Base-by-base conservation (phyloP, 2,329 filamentous ascomycete genomes). In the Ceratocystiopsis sp. region DNA sequence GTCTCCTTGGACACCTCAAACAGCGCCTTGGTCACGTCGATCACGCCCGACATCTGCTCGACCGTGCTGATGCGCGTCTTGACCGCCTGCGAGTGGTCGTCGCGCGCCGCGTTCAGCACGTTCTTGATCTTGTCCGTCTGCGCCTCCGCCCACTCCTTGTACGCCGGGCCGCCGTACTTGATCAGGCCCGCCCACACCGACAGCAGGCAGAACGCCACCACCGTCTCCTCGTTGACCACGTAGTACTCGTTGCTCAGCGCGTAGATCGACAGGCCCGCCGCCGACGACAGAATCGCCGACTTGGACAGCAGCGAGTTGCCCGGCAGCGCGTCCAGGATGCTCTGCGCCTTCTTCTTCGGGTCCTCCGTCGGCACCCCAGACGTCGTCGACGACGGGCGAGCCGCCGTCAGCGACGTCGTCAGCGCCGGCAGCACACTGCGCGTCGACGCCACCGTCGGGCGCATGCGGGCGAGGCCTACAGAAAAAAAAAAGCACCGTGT, bases 1-100 rank as follows among this genome's bases (percentile, higher is more conserved):
- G 91, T 98, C 78, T 98, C 91, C 87, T 95, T 96, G 59, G 91
- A 98, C 56, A 98, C 87, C 62, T 85, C 84, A 62, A 98, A 98
- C 47, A 98, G 79, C 57, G 78, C 73, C 81, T 95, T 95, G 69
- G 91, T 98, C 61, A 96, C 77, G 59, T 95, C 86, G 57, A 98
- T 83, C 56, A 98, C 91, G 56, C 84, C 78, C 54, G 80, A 76
- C 73, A 98, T 83, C 71, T 95, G 85, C 74, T 93, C 74, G 55
- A 98, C 93, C 64, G 80, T 91, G 61, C 83, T 77, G 60, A 98
- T 96, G 64, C 91, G 81, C 60, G 77, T 74, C 80, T 93, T 84
- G 65, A 98, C 91, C 55, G 91, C 87, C 66, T 83, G 75, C 60
- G 85, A 94, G 73, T 98, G 91, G 69, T 95, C 87, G 63, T 78